Conservation (phyloP, 257 asterid genomes). For the Linaria vulgaris region DNA sequence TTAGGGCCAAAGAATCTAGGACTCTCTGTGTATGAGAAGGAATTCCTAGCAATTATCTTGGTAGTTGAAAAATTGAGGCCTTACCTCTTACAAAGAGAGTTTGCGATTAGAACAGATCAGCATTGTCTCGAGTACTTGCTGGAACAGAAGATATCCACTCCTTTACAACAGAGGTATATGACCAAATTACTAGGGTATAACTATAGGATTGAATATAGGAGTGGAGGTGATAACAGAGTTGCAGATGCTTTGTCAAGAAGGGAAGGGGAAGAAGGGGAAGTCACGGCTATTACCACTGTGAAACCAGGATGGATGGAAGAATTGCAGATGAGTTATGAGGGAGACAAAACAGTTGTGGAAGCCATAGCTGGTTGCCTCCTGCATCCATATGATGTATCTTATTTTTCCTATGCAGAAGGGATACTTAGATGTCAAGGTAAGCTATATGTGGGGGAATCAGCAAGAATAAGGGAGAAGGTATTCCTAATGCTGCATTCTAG, state of each 20-base stretch:
- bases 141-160: too few species aligned
- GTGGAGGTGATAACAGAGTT: too few species aligned
- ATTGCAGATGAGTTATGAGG: background rate
- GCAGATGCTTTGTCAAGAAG: too few species aligned
- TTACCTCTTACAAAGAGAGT: background rate
- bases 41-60: background rate
- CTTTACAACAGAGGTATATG: too few species aligned
- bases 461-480: fast-evolving
- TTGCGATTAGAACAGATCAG: background rate
- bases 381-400: background rate
- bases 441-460: background rate
- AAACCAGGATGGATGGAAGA: too few species aligned
- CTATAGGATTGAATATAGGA: too few species aligned
- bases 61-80: background rate
- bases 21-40: too few species aligned
- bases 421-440: background rate
- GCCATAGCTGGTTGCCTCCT: background rate
- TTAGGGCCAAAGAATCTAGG: too few species aligned
- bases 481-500: background rate
- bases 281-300: too few species aligned
- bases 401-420: background rate
- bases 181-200: too few species aligned
- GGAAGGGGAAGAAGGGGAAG: background rate
- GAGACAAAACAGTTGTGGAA: background rate
- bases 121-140: background rate